Evolutionary conservation across 495 filamentous ascomycete genomes (phyloP).

Genomic region (Cetradonia linearis): DNA sequence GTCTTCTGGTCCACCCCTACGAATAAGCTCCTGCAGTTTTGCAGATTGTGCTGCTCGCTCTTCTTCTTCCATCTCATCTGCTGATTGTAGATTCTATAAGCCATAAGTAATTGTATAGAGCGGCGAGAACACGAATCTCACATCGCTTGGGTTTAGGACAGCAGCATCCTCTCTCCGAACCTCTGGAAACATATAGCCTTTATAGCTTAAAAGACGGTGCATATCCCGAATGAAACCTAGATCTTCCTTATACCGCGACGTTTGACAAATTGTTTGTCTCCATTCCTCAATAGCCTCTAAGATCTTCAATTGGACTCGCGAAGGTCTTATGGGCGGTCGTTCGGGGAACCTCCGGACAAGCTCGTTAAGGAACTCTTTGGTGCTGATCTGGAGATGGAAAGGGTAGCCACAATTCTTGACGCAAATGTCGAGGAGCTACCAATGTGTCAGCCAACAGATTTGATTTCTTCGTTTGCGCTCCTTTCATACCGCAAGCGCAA

Average conservation of each 20-base stretch:
- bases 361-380: conserved; percentile 98
- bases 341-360: conserved; percentile 94
- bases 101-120: conserved; percentile 27
- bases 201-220: conserved; percentile 90
- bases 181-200: conserved; percentile 92
- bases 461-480: neutral
- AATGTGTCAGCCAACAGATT: conserved; percentile 21
- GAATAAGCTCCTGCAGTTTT: conserved; percentile 93
- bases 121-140: conserved; percentile 38
- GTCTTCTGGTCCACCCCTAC: conserved; percentile 81
- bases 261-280: conserved; percentile 95
- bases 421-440: conserved; percentile 85
- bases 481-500: conserved; percentile 58
- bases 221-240: conserved; percentile 94
- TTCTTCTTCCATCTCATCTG: conserved; percentile 98
- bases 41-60: conserved; percentile 89
- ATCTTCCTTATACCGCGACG: conserved; percentile 92
- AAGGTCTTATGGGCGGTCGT: conserved; percentile 74
- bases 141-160: conserved; percentile 93
- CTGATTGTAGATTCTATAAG: conserved; percentile 77
- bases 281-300: conserved; percentile 97
- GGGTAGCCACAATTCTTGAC: conserved; percentile 99
- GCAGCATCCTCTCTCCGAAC: conserved; percentile 88
- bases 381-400: conserved; percentile 96
- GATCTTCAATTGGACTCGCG: conserved; percentile 81